Evolutionary conservation across 441 rosid genomes (phyloP).

Genomic region (Syzygium syzygioides): DNA sequence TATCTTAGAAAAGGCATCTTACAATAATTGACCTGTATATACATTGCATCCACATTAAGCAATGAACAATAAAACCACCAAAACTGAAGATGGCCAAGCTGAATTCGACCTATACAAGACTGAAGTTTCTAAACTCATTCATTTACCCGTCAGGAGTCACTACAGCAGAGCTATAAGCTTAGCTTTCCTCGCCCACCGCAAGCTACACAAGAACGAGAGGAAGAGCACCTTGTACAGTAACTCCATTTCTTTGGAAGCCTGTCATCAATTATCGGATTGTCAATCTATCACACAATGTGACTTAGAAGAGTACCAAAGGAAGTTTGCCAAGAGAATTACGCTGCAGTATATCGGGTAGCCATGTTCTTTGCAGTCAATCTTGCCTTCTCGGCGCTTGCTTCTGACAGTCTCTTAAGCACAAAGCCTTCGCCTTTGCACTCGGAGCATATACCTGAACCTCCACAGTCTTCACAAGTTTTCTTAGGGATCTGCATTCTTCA

Average conservation of each 20-base stretch:
- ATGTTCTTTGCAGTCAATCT: conserved; percentile 66
- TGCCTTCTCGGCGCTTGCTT: conserved; percentile 68
- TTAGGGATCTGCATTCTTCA: conserved; percentile 36
- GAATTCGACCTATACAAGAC: neutral
- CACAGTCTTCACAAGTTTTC: conserved; percentile 65
- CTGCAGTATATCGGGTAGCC: conserved; percentile 95
- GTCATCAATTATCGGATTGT: neutral
- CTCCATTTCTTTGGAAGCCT: conserved; percentile 99
- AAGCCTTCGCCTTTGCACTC: conserved; percentile 93
- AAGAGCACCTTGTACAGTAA: conserved; percentile 88
- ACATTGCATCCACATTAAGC: neutral
- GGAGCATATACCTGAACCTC: conserved; percentile 81
- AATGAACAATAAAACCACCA: neutral
- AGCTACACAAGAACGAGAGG: conserved; percentile 58
- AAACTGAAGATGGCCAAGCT: neutral
- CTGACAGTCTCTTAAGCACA: conserved; percentile 66
- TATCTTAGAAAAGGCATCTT: neutral
- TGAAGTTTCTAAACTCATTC: neutral
- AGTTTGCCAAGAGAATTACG: conserved; percentile 26
- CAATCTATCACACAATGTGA: neutral
- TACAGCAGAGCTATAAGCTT: conserved; percentile 27
- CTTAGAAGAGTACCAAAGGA: neutral
- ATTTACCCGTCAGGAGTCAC: neutral
- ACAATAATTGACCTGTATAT: neutral
- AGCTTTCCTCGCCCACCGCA: conserved; percentile 78